phyloP scores from a whole-genome alignment of 768 basidiomycete genomes.

The Hirschioporus abietinus region DNA sequence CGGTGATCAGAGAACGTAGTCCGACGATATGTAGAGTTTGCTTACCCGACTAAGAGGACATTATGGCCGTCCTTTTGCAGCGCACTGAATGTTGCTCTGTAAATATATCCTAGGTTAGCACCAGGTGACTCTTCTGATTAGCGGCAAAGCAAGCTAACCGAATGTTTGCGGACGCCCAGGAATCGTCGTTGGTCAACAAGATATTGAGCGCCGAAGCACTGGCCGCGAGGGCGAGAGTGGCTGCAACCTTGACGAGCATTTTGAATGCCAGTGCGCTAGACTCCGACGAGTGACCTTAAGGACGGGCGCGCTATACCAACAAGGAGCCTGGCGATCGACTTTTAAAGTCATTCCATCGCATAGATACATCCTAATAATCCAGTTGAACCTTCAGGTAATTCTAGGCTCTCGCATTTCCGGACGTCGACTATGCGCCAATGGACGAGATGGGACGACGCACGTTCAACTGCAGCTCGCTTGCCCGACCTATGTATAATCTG shows the following conservation, averaged over 20 bases:
- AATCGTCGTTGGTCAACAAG: conserved; percentile 27
- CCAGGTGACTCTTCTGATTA: neutral
- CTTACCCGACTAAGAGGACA: conserved; percentile 25
- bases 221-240: neutral
- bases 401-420: no score
- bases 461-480: neutral
- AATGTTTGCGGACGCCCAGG: conserved; percentile 30
- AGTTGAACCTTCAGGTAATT: neutral
- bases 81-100: conserved; percentile 23
- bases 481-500: neutral
- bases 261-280: conserved; percentile 1
- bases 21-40: neutral
- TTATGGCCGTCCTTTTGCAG: conserved; percentile 24
- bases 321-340: neutral
- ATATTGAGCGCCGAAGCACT: conserved; percentile 19
- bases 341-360: neutral
- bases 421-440: neutral
- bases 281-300: neutral
- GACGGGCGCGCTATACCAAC: neutral
- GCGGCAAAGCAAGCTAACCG: conserved; percentile 15
- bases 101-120: neutral
- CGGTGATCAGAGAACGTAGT: neutral
- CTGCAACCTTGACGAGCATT: conserved; percentile 16
- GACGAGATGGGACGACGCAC: neutral
- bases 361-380: neutral